Base-by-base conservation (phyloP, 2,329 filamentous ascomycete species). In the Chaetomium olivaceum region DNA sequence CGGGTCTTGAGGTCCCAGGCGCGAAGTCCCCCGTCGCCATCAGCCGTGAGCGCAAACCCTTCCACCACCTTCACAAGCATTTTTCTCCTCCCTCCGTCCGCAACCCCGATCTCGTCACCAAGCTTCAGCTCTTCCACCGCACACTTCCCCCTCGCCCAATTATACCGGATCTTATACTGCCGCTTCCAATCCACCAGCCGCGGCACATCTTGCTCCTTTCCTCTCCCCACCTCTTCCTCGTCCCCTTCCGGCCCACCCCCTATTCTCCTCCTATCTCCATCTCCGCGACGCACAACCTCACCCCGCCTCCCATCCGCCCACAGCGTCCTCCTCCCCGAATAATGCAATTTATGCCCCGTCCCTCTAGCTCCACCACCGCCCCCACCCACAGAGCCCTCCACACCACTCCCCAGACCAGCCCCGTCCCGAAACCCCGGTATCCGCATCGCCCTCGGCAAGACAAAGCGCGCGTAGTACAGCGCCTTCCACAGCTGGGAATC, bases 401-500 rank as follows among this genome's bases (percentile, higher is more conserved):
- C n/a, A n/a, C n/a, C n/a, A n/a, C n/a, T n/a, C 43, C 43, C 1
- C 43, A 3, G n/a, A 27, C 3, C 50, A 11, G 12, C n/a, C 1
- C 78, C 77, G 29, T 78, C 72, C 36, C 81, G 78, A 63, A 90
- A 85, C 25, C 90, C 89, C 0, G 91, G 90, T 63, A 94, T 88
- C 65, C 90, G 87, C 70, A 90, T 84, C 43, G 90, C 91, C 73
- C 93, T 87, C 48, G 92, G 93, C 43, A 91, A 85, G 33, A 97
- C 91, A 77, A 96, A 98, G 68, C 90, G 89, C 29, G 87, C 84
- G 78, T 96, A 97, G 78, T 97, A 99, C 58, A 92, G 86, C 16
- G 85, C 85, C 76, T 94, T 95, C 95, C 95, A 99, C 64, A 98
- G 80, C 75, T 97, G 92, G 0, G 90, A 90, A 76, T 98, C 95